Conservation (phyloP, 2,329 filamentous ascomycete genomes). For the Botryotinia convoluta region DNA sequence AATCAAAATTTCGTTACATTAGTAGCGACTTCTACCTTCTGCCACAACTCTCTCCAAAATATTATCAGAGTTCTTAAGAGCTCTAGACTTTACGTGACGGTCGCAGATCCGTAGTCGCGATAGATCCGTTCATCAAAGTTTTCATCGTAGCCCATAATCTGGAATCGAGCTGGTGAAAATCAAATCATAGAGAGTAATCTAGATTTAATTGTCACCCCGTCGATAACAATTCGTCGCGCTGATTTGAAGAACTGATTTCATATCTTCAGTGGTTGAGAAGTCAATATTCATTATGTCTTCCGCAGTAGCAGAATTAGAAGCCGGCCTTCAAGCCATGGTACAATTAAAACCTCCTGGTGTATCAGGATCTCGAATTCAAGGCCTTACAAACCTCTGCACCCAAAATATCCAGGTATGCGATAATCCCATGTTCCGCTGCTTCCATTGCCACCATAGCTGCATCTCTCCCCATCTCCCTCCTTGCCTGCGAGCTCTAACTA, state of each 20-base stretch:
- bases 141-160: constrained; percentile 22
- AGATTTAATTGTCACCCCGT: constrained; percentile 17
- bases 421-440: background rate
- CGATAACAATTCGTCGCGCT: constrained; percentile 16
- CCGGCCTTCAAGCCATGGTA: constrained; percentile 87
- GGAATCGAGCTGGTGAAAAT: constrained; percentile 19
- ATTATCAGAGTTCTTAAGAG: background rate
- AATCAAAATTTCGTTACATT: constrained; percentile 10
- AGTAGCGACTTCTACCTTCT: constrained; percentile 13
- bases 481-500: background rate
- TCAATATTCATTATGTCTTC: constrained; percentile 60
- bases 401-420: constrained; percentile 81
- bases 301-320: constrained; percentile 86
- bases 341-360: constrained; percentile 89
- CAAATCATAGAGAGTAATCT: constrained; percentile 22
- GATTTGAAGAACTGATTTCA: constrained; percentile 18
- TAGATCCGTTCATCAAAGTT: constrained; percentile 20
- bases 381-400: constrained; percentile 83
- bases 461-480: background rate
- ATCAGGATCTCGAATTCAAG: constrained; percentile 85
- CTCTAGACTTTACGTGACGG: constrained; percentile 19
- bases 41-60: constrained; percentile 6
- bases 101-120: constrained; percentile 22
- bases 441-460: background rate
- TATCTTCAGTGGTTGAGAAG: constrained; percentile 1